Base-by-base conservation (phyloP, 768 basidiomycete genomes). In the Hygrophorus russula region DNA sequence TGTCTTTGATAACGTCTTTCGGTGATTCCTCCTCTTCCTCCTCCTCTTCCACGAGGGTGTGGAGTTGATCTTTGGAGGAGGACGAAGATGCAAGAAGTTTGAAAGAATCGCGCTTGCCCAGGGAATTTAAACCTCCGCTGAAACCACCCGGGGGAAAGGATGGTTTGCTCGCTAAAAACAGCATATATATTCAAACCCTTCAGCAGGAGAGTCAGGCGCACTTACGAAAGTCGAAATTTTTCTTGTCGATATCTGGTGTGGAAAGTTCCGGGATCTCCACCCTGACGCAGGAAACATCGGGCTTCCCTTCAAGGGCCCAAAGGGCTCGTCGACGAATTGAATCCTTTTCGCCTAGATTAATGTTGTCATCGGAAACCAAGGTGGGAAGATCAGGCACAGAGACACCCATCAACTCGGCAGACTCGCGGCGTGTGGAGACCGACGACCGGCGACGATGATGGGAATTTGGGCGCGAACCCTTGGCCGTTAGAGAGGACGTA, bases 361-460 rank as follows among this genome's bases (percentile, higher is more conserved):
- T 63, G 52, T 78, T 78, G 56, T 83, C 79, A 27, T 87, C 80
- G 1, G 77, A 68, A 19, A 67, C 64, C 1, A 76, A 73, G 7
- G 71, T 53, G 4, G 78, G 76, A 18, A 87, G 69, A 47, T 80
- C 76, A 10, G 83, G 78, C 31, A 85, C 64, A 17, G 81, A 63
- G 10, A 87, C 74, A 19, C 88, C 87, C 85, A 94, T 92, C 55
- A 94, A 67, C 54, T 93, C 91, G 13, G 88, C 83, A 14, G 88
- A 91, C 65, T 94, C 91, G 51, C 73, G 74, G 48, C 89, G 80
- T 32, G 90, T 93, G 8, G 91, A 89, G 19, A 94, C 87, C 18
- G 86, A 89, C 1, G 89, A 90, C 33, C 78, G 76, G 38, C 91
- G 85, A 11, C 77, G 73, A 53, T 93, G 91, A 52, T 89, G 88